phyloP scores from a whole-genome alignment of 2,329 filamentous ascomycete species.

The Talaromyces sp. region DNA sequence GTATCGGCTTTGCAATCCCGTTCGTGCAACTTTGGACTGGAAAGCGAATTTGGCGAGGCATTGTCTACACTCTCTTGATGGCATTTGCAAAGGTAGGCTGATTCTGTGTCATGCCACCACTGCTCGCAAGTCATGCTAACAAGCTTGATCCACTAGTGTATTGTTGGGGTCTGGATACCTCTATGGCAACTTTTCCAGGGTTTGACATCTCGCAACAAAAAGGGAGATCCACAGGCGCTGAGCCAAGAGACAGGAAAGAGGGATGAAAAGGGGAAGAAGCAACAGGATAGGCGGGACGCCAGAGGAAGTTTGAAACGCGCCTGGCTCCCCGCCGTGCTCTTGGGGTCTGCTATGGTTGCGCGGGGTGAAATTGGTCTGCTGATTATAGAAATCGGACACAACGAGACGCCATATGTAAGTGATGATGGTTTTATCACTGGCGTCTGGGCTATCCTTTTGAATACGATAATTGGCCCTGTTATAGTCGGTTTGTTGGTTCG shows the following conservation, averaged over 20 bases:
- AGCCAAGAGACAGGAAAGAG: background rate
- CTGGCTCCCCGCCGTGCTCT: slow-evolving; percentile 27
- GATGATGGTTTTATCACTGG: slow-evolving; percentile 22
- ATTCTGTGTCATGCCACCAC: background rate
- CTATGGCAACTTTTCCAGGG: slow-evolving; percentile 19
- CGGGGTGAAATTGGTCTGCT: slow-evolving; percentile 37
- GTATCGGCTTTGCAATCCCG: slow-evolving; percentile 37
- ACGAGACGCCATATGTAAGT: slow-evolving; percentile 29
- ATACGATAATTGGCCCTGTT: slow-evolving; percentile 36
- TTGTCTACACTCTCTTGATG: slow-evolving; percentile 35
- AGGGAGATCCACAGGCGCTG: background rate
- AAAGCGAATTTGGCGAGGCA: slow-evolving; percentile 34
- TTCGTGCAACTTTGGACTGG: slow-evolving; percentile 38
- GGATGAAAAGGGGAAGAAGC: background rate
- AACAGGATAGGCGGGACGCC: background rate
- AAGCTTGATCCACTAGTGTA: slow-evolving; percentile 19
- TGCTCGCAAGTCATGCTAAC: slow-evolving; percentile 1
- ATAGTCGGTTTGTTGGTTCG: slow-evolving; percentile 31
- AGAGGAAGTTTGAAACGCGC: slow-evolving; percentile 9
- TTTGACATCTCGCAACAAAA: background rate
- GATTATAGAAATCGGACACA: slow-evolving; percentile 37
- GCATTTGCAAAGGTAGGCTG: slow-evolving; percentile 30
- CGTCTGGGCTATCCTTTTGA: slow-evolving; percentile 37
- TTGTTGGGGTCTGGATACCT: slow-evolving; percentile 33
- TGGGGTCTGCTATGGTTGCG: slow-evolving; percentile 38